Evolutionary conservation across 441 rosid species (phyloP).

Genomic region (Aquilaria agallochum): DNA sequence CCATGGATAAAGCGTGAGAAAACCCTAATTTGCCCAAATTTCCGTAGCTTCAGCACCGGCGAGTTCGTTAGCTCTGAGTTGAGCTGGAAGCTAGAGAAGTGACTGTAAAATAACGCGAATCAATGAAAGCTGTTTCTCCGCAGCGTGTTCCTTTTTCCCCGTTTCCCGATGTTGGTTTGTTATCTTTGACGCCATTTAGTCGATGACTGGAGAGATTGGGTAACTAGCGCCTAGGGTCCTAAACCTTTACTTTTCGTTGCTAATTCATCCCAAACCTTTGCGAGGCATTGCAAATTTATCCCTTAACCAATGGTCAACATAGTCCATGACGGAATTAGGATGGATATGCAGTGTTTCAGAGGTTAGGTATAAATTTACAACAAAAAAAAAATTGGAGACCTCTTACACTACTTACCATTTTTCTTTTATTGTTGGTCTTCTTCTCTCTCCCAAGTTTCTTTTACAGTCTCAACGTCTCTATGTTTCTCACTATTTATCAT

Average conservation of each 20-base stretch:
- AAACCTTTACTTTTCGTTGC: neutral
- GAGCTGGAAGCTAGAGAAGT: neutral
- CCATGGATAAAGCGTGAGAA: constrained; percentile 30
- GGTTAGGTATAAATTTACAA: neutral
- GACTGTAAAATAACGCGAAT: neutral
- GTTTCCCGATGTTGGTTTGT: too few species aligned
- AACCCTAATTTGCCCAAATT: neutral
- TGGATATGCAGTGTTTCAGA: neutral
- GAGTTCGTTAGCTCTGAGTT: neutral
- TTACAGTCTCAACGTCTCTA: too few species aligned
- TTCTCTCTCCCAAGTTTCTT: too few species aligned
- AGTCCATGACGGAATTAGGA: too few species aligned
- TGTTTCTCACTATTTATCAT: too few species aligned
- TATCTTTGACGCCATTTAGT: neutral
- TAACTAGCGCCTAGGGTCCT: neutral
- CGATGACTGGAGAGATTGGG: constrained; percentile 6
- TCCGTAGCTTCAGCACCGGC: neutral
- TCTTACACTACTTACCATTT: too few species aligned
- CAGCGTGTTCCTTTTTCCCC: too few species aligned
- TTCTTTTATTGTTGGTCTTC: too few species aligned
- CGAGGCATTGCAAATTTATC: too few species aligned
- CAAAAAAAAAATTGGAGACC: neutral
- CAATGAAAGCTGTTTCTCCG: neutral
- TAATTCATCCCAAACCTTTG: neutral
- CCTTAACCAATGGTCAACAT: too few species aligned